phyloP scores from a whole-genome alignment of 164 flowering plant genomes.

The Chimonanthus praecox region DNA sequence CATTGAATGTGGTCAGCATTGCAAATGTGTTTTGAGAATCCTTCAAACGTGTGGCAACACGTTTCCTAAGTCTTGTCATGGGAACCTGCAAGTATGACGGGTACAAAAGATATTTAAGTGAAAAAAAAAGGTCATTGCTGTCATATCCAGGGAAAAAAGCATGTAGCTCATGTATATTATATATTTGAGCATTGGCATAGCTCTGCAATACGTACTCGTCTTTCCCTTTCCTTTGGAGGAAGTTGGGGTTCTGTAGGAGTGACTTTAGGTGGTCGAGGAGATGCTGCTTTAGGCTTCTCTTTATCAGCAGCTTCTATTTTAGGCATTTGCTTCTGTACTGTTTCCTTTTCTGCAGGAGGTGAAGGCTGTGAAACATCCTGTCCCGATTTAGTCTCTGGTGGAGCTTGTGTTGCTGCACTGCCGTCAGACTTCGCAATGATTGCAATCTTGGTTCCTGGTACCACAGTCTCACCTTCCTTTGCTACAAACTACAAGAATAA shows the following conservation, averaged over 20 bases:
- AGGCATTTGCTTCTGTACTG: constrained; percentile 34
- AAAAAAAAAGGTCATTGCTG: background rate
- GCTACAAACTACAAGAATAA: constrained; percentile 58
- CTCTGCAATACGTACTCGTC: constrained; percentile 51
- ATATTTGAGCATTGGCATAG: background rate
- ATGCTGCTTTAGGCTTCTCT: constrained; percentile 55
- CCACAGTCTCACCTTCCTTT: constrained; percentile 93
- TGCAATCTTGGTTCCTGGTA: constrained; percentile 87
- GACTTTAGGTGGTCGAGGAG: constrained; percentile 36
- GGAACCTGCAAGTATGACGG: constrained; percentile 14
- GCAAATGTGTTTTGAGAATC: constrained; percentile 22
- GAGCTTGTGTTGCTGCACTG: constrained; percentile 50
- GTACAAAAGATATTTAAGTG: background rate
- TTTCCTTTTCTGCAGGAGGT: constrained; percentile 34
- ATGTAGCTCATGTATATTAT: background rate
- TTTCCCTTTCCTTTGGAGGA: constrained; percentile 97
- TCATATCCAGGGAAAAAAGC: too few relatives aligned
- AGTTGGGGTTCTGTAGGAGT: constrained; percentile 80
- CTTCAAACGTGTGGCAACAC: constrained; percentile 22
- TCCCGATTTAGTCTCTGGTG: constrained; percentile 22
- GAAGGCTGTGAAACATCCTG: constrained; percentile 18
- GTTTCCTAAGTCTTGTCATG: constrained; percentile 21
- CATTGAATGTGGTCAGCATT: constrained; percentile 21
- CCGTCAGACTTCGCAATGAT: constrained; percentile 70
- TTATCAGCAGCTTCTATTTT: constrained; percentile 35